phyloP scores from a whole-genome alignment of 2,329 filamentous ascomycete species.

The Lachnellula cervina region DNA sequence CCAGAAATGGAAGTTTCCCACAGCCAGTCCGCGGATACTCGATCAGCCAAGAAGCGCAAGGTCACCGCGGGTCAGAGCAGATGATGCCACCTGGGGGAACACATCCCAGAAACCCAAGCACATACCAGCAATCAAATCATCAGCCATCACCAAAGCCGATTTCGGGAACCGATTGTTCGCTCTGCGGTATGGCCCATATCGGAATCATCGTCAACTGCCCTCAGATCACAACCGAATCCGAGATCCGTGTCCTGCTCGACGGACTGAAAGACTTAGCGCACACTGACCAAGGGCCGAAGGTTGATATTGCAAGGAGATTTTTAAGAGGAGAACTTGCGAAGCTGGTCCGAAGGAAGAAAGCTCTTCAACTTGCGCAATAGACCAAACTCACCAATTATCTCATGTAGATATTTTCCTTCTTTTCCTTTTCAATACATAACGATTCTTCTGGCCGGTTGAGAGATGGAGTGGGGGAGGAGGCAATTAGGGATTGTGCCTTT shows the following conservation, averaged over 20 bases:
- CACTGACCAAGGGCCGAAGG: neutral
- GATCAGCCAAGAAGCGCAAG: neutral
- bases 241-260: constrained; percentile 2
- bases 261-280: neutral
- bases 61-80: neutral
- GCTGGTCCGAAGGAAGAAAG: neutral
- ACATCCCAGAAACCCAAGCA: neutral
- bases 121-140: neutral
- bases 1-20: neutral
- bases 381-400: neutral
- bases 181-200: neutral
- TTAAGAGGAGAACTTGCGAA: neutral
- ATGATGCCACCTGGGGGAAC: neutral
- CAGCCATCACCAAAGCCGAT: neutral
- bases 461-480: neutral
- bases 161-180: neutral
- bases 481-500: neutral
- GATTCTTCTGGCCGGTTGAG: neutral
- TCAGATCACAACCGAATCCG: neutral
- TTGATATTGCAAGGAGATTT: neutral
- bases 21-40: neutral
- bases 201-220: neutral
- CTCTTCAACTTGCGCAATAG: neutral
- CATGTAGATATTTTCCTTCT: neutral
- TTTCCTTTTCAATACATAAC: neutral